Conservation (phyloP, 2,329 filamentous ascomycete genomes). For the Fusarium siculi region DNA sequence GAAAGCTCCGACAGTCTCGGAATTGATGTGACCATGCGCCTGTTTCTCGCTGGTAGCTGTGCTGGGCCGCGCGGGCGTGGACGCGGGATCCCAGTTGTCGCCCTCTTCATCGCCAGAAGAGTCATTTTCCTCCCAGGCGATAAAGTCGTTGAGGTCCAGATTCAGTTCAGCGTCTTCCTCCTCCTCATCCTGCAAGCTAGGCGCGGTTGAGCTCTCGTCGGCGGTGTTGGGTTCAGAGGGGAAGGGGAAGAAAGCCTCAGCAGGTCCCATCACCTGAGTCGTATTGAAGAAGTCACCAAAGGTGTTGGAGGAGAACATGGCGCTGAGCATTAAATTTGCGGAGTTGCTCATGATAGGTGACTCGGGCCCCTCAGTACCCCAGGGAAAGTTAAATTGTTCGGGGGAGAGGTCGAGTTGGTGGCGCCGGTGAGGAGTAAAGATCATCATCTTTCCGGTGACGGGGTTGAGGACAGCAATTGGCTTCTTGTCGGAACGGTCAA, state of each 20-base stretch:
- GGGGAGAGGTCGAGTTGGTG: slow-evolving; percentile 64
- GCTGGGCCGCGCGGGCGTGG: slow-evolving; percentile 63
- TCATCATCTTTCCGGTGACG: slow-evolving; percentile 69
- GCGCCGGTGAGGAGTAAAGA: slow-evolving; percentile 66
- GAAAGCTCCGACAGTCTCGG: slow-evolving; percentile 80
- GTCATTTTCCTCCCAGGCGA: slow-evolving; percentile 71
- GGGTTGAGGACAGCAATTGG: slow-evolving; percentile 69
- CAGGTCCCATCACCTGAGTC: slow-evolving; percentile 75
- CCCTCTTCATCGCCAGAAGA: slow-evolving; percentile 70
- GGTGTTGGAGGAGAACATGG: slow-evolving; percentile 69
- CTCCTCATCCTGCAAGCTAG: slow-evolving; percentile 59
- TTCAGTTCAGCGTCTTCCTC: slow-evolving; percentile 73
- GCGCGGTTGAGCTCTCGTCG: slow-evolving; percentile 57
- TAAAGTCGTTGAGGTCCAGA: slow-evolving; percentile 77
- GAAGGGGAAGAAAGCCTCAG: slow-evolving; percentile 80
- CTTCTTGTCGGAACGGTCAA: slow-evolving; percentile 65
- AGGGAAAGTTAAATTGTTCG: slow-evolving; percentile 64
- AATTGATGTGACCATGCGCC: slow-evolving; percentile 68
- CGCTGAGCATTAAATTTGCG: slow-evolving; percentile 82
- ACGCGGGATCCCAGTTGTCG: slow-evolving; percentile 60
- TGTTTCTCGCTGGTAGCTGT: slow-evolving; percentile 61
- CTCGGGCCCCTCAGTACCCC: slow-evolving; percentile 54
- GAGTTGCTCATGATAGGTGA: slow-evolving; percentile 73
- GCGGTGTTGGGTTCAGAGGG: slow-evolving; percentile 67
- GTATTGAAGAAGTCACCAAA: slow-evolving; percentile 68